Base-by-base conservation (phyloP, 2,329 filamentous ascomycete species). In the Ciborinia camelliae region DNA sequence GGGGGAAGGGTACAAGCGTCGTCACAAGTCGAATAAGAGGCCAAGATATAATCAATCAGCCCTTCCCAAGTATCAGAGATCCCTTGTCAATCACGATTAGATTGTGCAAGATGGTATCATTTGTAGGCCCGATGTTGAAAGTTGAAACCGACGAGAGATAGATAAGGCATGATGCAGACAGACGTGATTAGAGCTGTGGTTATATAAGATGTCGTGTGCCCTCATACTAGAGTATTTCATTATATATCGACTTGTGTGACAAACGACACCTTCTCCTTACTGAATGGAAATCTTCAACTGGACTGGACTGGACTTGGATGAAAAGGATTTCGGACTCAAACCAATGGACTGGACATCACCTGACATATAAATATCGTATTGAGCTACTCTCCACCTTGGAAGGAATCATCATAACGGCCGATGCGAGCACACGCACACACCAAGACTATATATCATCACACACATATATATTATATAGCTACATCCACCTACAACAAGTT, bases 51-150 rank as follows among this genome's bases (percentile, higher is more conserved):
- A 63, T 63, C 61, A 48, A 57, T 30, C 43, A 58, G 61, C 30
- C 41, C 32, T 57, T 41, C 35, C 32, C 43, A 37, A 32, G 30
- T 48, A 45, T 37, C n/a, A 23, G 35, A 63, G 58, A 63, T 63
- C 37, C 61, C 61, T 63, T 63, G 61, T 63, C 32, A 10, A 37
- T 50, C 61, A 32, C 43, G 61, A 58, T 63, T 63, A 63, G 61
- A 63, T 63, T 58, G 61, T 58, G 52, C 61, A 63, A 28, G 60
- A 63, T 63, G 28, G 60, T 63, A 63, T 63, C 39, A 63, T 63
- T 47, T 39, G 54, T 47, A 58, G 55, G 47, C 41, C 55, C 41
- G 55, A 47, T 58, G 41, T 58, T 58, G 55, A 58, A 58, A 47
- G 28, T 35, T 43, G 37, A 43, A 45, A 45, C 23, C 26, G 26